These are phyloP conservation scores for Fonsecaea pedrosoi DNA, from an alignment of 2,329 filamentous ascomycete genomes.

Conservation along the genomic window DNA sequence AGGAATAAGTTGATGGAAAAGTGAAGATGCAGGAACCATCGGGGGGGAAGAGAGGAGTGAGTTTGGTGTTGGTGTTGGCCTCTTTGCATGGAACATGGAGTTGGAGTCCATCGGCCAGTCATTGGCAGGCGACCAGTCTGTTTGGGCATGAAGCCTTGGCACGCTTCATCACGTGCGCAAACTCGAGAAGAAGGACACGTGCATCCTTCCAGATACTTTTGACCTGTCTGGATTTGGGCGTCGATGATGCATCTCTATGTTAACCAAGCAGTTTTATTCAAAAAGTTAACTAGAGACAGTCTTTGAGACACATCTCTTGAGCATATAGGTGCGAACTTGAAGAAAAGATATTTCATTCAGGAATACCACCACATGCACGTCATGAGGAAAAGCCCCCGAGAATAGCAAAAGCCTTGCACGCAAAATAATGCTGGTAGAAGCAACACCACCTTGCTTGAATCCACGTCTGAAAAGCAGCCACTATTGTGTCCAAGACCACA, in stretches of 20 bases:
- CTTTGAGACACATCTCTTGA: not conserved
- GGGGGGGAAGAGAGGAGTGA: constrained; percentile 10
- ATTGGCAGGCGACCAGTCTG: not conserved
- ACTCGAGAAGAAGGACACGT: not conserved
- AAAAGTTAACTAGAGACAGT: not conserved
- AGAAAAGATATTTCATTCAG: not conserved
- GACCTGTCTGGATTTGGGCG: too few species aligned
- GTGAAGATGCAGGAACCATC: constrained; percentile 20
- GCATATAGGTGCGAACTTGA: not conserved
- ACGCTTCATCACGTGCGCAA: not conserved
- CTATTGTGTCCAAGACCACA: constrained; percentile 8
- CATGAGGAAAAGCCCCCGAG: not conserved
- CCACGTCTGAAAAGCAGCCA: not conserved
- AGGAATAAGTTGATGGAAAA: constrained; percentile 17
- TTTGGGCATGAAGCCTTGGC: constrained; percentile 5
- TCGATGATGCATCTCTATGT: not conserved
- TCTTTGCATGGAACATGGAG: constrained; percentile 16
- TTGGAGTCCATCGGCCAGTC: constrained; percentile 5
- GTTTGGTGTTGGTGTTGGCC: constrained; percentile 17
- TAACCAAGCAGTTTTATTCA: not conserved
- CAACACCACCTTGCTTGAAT: not conserved
- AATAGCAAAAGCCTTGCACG: constrained; percentile 1
- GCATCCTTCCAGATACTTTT: not conserved
- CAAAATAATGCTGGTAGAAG: not conserved
- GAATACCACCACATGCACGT: not conserved